Evolutionary conservation across 345 rosid species (phyloP), one percentile per base, ranked within the genome.

Genomic region (Arabidopsis suecica): DNA sequence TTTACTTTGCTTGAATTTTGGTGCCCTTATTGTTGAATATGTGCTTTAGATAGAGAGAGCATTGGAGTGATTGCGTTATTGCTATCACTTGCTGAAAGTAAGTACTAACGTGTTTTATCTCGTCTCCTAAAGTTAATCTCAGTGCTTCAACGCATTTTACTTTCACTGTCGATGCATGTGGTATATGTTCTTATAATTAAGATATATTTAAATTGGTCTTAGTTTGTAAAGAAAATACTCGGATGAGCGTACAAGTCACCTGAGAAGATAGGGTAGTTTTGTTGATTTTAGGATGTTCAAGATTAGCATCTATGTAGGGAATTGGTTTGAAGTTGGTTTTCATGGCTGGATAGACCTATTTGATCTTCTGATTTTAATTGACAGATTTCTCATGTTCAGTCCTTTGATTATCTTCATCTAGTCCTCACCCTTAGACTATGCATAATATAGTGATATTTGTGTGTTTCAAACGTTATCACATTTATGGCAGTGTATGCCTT

Each of bases 341-440:
- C 5, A 38, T 12, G 73, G 34, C 13, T 59, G 14, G 61, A 30
- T 40, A 38, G 61, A 33, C 58, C 10, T 42, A 53, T 69, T n/a
- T n/a, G 18, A 54, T 36, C 61, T 61, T 32, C 64, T 44, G 12
- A 10, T 61, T 16, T 1, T 44, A 36, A 8, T 48, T 53, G 33
- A 63, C 62, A 62, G 42, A 76, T 45, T 36, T 11, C 20, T 36
- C 37, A 23, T 13, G 28, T 60, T 13, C 37, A 62, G 65, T 37
- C 40, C 42, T 28, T 45, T 63, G 45, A 45, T 53, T 70, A 69
- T 34, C 65, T 53, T 42, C 44, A 48, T 67, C 2, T 14, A 60
- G 49, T 61, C 41, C 64, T 74, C 34, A 28, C 57, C 57, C 10
- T 64, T 65, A 47, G 59, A 7, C 25, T 65, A 67, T 65, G 57